A percentile compares a stretch with the other conserved stretches of the same genome.
Conservation (phyloP, 768 basidiomycete species). For the Tulasnella sp. region DNA sequence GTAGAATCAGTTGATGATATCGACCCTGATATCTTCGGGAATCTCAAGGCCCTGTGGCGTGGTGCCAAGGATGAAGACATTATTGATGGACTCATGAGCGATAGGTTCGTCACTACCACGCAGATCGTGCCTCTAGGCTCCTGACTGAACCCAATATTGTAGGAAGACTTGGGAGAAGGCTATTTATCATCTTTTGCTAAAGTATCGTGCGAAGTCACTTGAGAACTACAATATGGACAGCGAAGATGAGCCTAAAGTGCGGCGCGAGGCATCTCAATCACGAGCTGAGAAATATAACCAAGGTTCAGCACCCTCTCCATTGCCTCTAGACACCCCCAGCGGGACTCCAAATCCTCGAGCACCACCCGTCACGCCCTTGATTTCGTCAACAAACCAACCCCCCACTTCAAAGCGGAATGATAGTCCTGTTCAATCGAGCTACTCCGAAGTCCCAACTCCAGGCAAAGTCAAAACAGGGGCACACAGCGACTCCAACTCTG, state of each 20-base stretch:
- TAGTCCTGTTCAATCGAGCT: too few relatives aligned
- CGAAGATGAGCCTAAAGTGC: slow-evolving; percentile 22
- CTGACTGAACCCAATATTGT: slow-evolving; percentile 25
- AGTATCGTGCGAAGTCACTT: slow-evolving; percentile 62
- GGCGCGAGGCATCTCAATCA: too few relatives aligned
- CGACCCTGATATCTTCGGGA: slow-evolving; percentile 80
- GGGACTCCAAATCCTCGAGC: slow-evolving; percentile 6
- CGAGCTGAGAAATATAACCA: slow-evolving; percentile 6
- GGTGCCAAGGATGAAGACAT: slow-evolving; percentile 64
- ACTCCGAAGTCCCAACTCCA: too few relatives aligned
- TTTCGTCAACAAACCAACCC: too few relatives aligned
- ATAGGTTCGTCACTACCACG: slow-evolving; percentile 28
- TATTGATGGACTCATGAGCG: slow-evolving; percentile 42
- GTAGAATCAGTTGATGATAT: slow-evolving; percentile 50
- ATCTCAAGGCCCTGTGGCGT: slow-evolving; percentile 86
- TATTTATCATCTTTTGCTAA: slow-evolving; percentile 80
- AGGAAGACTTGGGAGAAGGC: slow-evolving; percentile 91
- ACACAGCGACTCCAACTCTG: too few relatives aligned
- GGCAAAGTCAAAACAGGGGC: too few relatives aligned
- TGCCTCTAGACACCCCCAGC: not conserved
- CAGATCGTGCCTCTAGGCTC: not conserved
- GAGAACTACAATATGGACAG: slow-evolving; percentile 67
- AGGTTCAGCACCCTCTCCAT: not conserved
- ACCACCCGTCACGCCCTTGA: too few relatives aligned
- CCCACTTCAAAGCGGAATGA: too few relatives aligned